phyloP scores from a whole-genome alignment of 371 early-diverging fungal genomes.

The Fennellomyces sp. region DNA sequence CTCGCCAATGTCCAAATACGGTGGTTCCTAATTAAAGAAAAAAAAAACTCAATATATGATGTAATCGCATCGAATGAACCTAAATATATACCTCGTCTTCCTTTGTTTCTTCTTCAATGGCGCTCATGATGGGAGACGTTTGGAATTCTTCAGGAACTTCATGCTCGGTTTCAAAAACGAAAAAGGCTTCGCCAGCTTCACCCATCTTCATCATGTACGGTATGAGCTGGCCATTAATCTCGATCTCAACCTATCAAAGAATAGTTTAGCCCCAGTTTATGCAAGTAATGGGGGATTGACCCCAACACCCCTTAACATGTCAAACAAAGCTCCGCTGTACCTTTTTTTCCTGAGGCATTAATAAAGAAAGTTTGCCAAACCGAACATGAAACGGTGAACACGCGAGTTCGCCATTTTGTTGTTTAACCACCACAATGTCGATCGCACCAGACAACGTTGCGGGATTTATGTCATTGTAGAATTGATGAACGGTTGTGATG shows the following conservation, averaged over 20 bases:
- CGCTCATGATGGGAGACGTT: slow-evolving; percentile 87
- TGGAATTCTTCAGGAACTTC: slow-evolving; percentile 90
- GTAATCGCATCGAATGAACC: too few relatives aligned
- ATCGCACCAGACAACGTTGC: slow-evolving; percentile 98
- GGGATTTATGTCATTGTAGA: slow-evolving; percentile 96
- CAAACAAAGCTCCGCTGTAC: slow-evolving; percentile 34
- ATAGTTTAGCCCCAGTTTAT: background rate
- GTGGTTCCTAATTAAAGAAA: slow-evolving; percentile 35
- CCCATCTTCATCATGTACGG: slow-evolving; percentile 96
- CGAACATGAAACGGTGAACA: slow-evolving; percentile 98
- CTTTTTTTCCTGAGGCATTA: slow-evolving; percentile 86
- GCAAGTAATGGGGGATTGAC: too few relatives aligned
- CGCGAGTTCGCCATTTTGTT: slow-evolving; percentile 71
- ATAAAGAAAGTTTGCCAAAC: slow-evolving; percentile 93
- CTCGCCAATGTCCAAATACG: slow-evolving; percentile 52
- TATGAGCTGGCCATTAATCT: slow-evolving; percentile 83
- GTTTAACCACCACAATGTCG: slow-evolving; percentile 94
- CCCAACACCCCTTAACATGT: slow-evolving; percentile 8
- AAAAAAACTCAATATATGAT: too few relatives aligned
- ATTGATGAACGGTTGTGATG: slow-evolving; percentile 80
- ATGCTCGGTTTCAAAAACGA: slow-evolving; percentile 90
- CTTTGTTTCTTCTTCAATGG: slow-evolving; percentile 40
- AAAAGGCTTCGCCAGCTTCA: slow-evolving; percentile 98
- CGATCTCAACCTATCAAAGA: slow-evolving; percentile 76
- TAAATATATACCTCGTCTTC: slow-evolving; percentile 47